Evolutionary conservation across 2,329 filamentous ascomycete genomes (phyloP), one percentile per base, ranked within the genome.

Genomic region (Hirsutella thompsonii): DNA sequence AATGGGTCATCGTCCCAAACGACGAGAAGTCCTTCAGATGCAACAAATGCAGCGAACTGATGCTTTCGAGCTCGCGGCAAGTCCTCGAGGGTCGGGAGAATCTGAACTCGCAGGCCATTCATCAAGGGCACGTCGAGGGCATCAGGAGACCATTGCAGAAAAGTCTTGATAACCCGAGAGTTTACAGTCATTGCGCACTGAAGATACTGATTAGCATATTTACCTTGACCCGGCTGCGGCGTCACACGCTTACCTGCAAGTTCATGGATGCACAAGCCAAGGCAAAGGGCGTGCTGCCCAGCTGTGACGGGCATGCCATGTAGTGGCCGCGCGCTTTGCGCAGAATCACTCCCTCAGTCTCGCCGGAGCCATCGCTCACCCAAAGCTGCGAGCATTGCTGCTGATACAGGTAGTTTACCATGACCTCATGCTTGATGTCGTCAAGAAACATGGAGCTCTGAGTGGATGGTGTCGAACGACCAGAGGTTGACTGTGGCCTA

Each of bases 1-100:
- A 81, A 67, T 1, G 83, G 75, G 42, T 89, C 82, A 49, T 90
- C 84, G 49, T 90, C 84, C 85, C 85, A 92, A 1, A 90, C 83
- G 2, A 90, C 66, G 1, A 92, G 64, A 5, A 89, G 65, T 4
- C 76, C 75, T 46, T 84, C 79, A 0, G 74, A 75, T 2, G 81
- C 78, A 34, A 90, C 70, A 55, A 90, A 89, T 8, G 85, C 84
- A 11, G 83, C 84, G 48, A 83, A 88, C 55, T 90, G 84, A 55
- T 86, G 76, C 57, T 86, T 89, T 44, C 83, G 72, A 5, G 82
- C 83, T 33, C 76, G 69, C 0, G 77, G 70, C 4, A 88, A 68
- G 52, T 87, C 81, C 14, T 81, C 74, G 36, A 88, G 72, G 0
- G 76, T 81, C 0, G 81, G 81, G 9, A 88, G 60, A 44, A 89